Percentiles rank a stretch among this genome's conserved stretches.
phyloP scores from a whole-genome alignment of 768 basidiomycete species.

The Leccinum subgranulosum region DNA sequence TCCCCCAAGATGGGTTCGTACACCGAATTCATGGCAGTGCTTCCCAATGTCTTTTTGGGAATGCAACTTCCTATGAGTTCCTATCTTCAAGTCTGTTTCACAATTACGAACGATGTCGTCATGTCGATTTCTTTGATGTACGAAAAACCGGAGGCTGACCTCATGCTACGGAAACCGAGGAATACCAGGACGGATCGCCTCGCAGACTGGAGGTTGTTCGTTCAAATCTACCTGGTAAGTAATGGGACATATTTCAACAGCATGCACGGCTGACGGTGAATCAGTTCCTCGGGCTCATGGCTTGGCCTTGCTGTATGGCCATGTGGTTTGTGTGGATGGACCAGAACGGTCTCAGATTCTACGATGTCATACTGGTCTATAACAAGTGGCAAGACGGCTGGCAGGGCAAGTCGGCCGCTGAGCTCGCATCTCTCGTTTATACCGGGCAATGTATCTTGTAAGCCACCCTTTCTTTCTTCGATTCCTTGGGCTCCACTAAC shows the following conservation, averaged over 20 bases:
- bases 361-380: constrained; percentile 37
- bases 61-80: constrained; percentile 56
- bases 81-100: constrained; percentile 54
- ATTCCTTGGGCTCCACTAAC: not conserved
- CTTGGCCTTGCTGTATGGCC: constrained; percentile 43
- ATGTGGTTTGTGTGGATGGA: constrained; percentile 41
- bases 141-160: constrained; percentile 49
- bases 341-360: constrained; percentile 32
- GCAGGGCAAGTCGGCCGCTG: constrained; percentile 27
- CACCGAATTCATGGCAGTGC: constrained; percentile 55
- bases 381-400: constrained; percentile 39
- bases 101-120: constrained; percentile 48
- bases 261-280: not conserved
- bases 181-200: constrained; percentile 46
- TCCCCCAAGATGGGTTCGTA: constrained; percentile 45
- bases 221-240: constrained; percentile 46
- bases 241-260: not conserved
- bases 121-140: constrained; percentile 50
- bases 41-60: constrained; percentile 55
- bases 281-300: constrained; percentile 42
- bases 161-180: constrained; percentile 47
- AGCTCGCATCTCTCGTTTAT: constrained; percentile 35
- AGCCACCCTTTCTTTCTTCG: constrained; percentile 20
- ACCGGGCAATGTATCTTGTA: constrained; percentile 44
- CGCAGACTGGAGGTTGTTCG: constrained; percentile 46